Conservation (phyloP, 83 land plant genomes). For the Diphasiastrum complanatum region DNA sequence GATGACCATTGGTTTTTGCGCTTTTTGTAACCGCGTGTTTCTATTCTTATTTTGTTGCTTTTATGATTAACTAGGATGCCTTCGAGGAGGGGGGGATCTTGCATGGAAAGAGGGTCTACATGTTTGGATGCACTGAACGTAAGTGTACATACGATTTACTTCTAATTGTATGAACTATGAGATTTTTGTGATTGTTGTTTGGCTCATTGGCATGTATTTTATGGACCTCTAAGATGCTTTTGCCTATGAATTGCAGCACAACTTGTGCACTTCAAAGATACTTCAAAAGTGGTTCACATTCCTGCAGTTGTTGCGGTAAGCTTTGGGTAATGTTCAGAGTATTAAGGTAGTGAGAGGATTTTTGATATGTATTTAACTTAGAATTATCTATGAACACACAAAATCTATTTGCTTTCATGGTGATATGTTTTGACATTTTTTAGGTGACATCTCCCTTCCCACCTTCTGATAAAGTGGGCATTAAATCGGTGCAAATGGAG, state of each 20-base stretch:
- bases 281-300: slow-evolving; percentile 48
- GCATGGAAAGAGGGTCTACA: slow-evolving; percentile 67
- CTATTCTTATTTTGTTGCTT: slow-evolving; percentile 3
- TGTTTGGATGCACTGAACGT: slow-evolving; percentile 96
- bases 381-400: background rate
- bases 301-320: slow-evolving; percentile 89
- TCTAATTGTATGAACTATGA: background rate
- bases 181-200: background rate
- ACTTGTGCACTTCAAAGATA: slow-evolving; percentile 23
- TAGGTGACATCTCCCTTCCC: slow-evolving; percentile 93
- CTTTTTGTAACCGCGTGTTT: background rate
- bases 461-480: slow-evolving; percentile 94
- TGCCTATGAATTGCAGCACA: slow-evolving; percentile 8
- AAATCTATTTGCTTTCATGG: background rate
- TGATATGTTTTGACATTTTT: background rate
- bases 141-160: slow-evolving; percentile 27
- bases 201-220: background rate
- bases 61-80: slow-evolving; percentile 36
- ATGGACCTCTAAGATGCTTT: background rate
- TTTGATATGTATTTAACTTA: no score
- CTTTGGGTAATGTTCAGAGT: no score
- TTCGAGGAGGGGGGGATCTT: slow-evolving; percentile 60
- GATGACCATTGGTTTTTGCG: no score
- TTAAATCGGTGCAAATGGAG: slow-evolving; percentile 97
- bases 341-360: no score